A percentile compares a stretch with the other conserved stretches of the same genome.
These are phyloP conservation scores for Wickerhamiella cacticola DNA, from an alignment of 805 yeast genomes.

Conservation along the genomic window DNA sequence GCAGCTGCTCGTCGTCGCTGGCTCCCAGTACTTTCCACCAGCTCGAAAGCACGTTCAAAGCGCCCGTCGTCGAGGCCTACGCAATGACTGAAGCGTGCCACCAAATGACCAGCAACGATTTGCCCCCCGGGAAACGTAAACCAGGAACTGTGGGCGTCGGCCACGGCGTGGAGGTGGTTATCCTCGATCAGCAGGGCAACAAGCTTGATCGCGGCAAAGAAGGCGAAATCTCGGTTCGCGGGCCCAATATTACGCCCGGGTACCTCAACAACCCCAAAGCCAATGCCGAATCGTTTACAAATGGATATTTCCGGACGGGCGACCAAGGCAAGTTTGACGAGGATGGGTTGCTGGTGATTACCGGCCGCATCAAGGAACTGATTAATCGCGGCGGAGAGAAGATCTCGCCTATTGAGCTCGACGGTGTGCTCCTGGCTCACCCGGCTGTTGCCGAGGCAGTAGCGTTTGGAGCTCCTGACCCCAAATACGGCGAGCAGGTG, in stretches of 20 bases:
- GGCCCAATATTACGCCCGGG: constrained; percentile 58
- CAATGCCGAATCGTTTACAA: constrained; percentile 52
- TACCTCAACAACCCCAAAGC: constrained; percentile 64
- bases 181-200: constrained; percentile 41
- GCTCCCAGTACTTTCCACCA: constrained; percentile 52
- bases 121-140: constrained; percentile 52
- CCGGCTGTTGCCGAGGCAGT: constrained; percentile 61
- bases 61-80: constrained; percentile 65
- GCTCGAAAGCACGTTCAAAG: constrained; percentile 45
- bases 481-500: constrained; percentile 58
- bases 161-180: constrained; percentile 52
- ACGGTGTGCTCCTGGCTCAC: constrained; percentile 45
- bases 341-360: constrained; percentile 47
- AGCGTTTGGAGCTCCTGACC: constrained; percentile 54
- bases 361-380: constrained; percentile 63
- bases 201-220: constrained; percentile 38
- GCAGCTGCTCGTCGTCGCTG: constrained; percentile 61
- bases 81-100: constrained; percentile 79
- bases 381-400: constrained; percentile 72
- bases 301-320: constrained; percentile 63
- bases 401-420: constrained; percentile 61
- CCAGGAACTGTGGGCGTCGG: constrained; percentile 68
- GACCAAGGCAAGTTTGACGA: constrained; percentile 56
- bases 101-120: constrained; percentile 61
- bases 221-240: constrained; percentile 62